phyloP scores from a whole-genome alignment of 345 rosid species.

The Ceriops decandra region DNA sequence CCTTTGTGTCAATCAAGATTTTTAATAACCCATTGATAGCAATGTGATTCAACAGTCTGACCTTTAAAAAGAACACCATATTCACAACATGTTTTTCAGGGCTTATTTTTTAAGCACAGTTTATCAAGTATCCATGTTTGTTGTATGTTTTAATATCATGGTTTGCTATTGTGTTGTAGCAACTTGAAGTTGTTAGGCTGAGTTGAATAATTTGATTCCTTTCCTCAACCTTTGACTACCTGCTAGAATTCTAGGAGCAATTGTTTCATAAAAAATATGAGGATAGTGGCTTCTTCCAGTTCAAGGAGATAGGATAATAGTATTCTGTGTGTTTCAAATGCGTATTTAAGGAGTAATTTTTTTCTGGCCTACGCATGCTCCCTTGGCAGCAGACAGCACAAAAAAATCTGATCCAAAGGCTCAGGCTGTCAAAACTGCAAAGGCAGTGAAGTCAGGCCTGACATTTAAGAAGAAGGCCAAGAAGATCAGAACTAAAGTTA shows the following conservation, averaged over 20 bases:
- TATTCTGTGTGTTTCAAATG: no score
- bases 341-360: no score
- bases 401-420: conserved; percentile 82
- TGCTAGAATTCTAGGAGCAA: no score
- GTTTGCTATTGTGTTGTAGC: no score
- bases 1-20: no score
- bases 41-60: no score
- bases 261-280: no score
- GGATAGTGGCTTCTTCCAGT: no score
- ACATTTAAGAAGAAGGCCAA: conserved; percentile 70
- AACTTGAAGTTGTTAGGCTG: neutral
- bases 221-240: neutral
- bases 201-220: neutral
- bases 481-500: conserved; percentile 81
- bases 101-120: neutral
- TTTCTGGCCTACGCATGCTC: neutral
- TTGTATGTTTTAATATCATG: neutral
- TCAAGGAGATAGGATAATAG: no score
- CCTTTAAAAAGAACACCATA: no score
- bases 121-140: neutral
- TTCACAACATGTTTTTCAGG: no score
- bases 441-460: conserved; percentile 78
- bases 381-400: conserved; percentile 36
- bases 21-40: no score
- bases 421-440: conserved; percentile 83